Evolutionary conservation across 345 rosid species (phyloP).

Genomic region (Hypericum androsaemum): DNA sequence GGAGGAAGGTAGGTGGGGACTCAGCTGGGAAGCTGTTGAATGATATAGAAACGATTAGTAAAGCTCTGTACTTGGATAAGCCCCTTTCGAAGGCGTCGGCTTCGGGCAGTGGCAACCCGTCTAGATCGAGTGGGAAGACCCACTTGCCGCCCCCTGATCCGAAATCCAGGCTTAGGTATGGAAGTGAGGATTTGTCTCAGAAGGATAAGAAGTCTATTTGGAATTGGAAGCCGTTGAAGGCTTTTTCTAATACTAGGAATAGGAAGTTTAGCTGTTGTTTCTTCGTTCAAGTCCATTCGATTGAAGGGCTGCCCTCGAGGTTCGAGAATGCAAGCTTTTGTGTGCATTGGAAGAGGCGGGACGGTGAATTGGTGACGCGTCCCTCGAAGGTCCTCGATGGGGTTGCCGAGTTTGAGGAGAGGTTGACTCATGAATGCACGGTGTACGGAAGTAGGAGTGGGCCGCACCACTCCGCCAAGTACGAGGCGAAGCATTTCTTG

Average conservation of each 20-base stretch:
- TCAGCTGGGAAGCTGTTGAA: conserved; percentile 49
- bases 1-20: conserved; percentile 44
- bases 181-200: conserved; percentile 31
- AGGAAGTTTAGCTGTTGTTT: conserved; percentile 72
- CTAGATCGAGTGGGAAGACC: conserved; percentile 39
- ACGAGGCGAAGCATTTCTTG: conserved; percentile 90
- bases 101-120: conserved; percentile 22
- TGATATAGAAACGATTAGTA: conserved; percentile 68
- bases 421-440: conserved; percentile 53
- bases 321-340: conserved; percentile 46
- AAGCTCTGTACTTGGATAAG: conserved; percentile 61
- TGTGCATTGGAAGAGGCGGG: conserved; percentile 90
- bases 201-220: conserved; percentile 80
- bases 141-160: conserved; percentile 22
- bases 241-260: conserved; percentile 50
- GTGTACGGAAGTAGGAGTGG: conserved; percentile 83
- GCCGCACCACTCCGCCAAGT: conserved; percentile 80
- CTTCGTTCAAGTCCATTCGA: conserved; percentile 61
- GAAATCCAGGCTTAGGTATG: conserved; percentile 26
- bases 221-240: conserved; percentile 88
- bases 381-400: conserved; percentile 58
- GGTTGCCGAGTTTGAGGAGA: conserved; percentile 62
- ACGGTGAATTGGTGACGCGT: conserved; percentile 49
- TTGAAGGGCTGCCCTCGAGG: conserved; percentile 52
- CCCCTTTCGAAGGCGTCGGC: conserved; percentile 22